Evolutionary conservation across 257 asterid species (phyloP).

Genomic region (Solanum gracilifrons): DNA sequence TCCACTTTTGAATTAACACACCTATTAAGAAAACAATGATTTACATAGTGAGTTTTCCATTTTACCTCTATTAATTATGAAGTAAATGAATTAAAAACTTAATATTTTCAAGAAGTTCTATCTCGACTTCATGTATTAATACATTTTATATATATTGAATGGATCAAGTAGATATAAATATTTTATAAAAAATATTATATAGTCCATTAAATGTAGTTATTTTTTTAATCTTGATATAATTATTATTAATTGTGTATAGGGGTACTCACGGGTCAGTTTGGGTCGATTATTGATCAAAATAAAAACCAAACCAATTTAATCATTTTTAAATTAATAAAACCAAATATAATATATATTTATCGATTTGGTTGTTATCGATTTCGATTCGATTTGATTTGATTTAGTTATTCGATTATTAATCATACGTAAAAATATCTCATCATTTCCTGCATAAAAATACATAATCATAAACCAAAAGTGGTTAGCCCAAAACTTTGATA

Average conservation of each 20-base stretch:
- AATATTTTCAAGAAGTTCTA: no score
- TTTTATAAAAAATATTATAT: no score
- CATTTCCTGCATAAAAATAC: background rate
- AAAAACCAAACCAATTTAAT: no score
- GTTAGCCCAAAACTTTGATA: background rate
- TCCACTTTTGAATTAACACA: background rate
- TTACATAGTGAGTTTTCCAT: background rate
- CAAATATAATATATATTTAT: background rate
- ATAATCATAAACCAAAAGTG: background rate
- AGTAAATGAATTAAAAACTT: background rate
- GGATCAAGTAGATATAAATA: background rate
- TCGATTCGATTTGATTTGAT: background rate
- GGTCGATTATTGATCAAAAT: background rate
- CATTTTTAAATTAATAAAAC: background rate
- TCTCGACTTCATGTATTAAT: background rate
- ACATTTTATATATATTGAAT: no score
- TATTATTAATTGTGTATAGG: background rate
- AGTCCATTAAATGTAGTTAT: no score
- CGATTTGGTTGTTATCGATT: background rate
- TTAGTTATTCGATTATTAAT: background rate
- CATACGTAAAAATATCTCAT: background rate
- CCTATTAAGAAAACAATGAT: no score
- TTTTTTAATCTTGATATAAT: no score
- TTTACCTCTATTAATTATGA: no score
- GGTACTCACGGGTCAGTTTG: no score